phyloP scores from a whole-genome alignment of 345 rosid genomes.

The Eucalyptus dawsonii region DNA sequence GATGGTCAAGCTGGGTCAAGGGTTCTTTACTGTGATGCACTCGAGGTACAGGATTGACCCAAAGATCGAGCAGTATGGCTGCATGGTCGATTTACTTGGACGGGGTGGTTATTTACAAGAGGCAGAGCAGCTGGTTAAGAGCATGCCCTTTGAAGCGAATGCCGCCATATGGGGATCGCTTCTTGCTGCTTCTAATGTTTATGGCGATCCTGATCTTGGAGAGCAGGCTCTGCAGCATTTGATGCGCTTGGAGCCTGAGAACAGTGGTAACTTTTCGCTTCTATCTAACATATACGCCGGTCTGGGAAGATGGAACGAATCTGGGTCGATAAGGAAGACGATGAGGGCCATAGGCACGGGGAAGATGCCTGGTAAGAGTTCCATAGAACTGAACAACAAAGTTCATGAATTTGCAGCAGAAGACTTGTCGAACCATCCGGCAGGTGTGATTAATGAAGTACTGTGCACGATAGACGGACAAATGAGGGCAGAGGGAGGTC shows the following conservation, averaged over 20 bases:
- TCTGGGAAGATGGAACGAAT: slow-evolving; percentile 53
- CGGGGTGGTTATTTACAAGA: slow-evolving; percentile 53
- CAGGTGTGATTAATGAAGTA: slow-evolving; percentile 16
- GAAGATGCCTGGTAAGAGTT: slow-evolving; percentile 61
- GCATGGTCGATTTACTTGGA: slow-evolving; percentile 59
- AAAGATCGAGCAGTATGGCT: slow-evolving; percentile 62
- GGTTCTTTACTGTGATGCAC: slow-evolving; percentile 31
- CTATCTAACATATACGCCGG: slow-evolving; percentile 43
- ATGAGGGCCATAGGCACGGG: slow-evolving; percentile 49
- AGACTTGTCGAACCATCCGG: slow-evolving; percentile 32
- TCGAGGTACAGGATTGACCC: slow-evolving; percentile 26
- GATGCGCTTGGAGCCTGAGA: slow-evolving; percentile 50
- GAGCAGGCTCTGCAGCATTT: slow-evolving; percentile 44
- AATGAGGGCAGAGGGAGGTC: slow-evolving; percentile 6
- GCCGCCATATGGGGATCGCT: slow-evolving; percentile 81
- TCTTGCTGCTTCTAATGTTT: slow-evolving; percentile 53
- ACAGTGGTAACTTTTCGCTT: slow-evolving; percentile 70
- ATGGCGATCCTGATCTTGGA: slow-evolving; percentile 45
- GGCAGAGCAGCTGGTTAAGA: slow-evolving; percentile 27
- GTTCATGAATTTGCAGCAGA: slow-evolving; percentile 42
- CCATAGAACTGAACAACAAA: slow-evolving; percentile 33
- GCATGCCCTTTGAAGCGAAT: slow-evolving; percentile 59
- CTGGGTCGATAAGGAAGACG: slow-evolving; percentile 39
- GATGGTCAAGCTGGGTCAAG: slow-evolving; percentile 35
- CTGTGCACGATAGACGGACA: slow-evolving; percentile 23